Base-by-base conservation (phyloP, 352 stramenopile genomes). In the Globisporangium apiculatum region DNA sequence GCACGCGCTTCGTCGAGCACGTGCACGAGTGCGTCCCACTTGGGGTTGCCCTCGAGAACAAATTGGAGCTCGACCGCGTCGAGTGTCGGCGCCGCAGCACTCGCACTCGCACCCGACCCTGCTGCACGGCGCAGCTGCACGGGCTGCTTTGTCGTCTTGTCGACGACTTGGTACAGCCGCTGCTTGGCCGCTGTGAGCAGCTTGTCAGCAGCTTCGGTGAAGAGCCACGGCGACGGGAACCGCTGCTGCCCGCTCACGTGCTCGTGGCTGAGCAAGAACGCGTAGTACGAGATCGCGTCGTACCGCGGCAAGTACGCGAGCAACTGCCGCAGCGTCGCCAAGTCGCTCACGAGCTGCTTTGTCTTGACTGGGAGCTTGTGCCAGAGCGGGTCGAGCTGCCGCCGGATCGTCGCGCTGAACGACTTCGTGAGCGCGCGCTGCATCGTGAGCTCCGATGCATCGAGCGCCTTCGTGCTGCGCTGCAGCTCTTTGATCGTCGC, bases 301-400 rank as follows among this genome's bases (percentile, higher is more conserved):
- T 98, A 98, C 24, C 92, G 86, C 57, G 98, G 87, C 40, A 99
- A 66, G 63, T 97, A 95, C 53, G 95, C 79, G 52, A 99, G 94
- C 51, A 94, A 55, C 58, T 94, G 82, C 38, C 81, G 77, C 43
- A 94, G 58, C 5, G 82, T 89, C 40, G 80, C 83, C 14, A 94
- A 56, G 51, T 94, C 84, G 41, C 66, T 68, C n/a, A 97, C 85
- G 8, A 97, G 76, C 76, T 99, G 96, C 61, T 98, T 98, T 0
- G 90, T 98, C 63, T 97, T 90, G 37, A 81, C 67, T 35, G 78
- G 67, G 1, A 99, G 68, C 55, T 94, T 94, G 69, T 99, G 96
- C 96, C 96, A 99, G 55, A 99, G 81, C n/a, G 94, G 86, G 60
- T 98, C 96, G 45, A 99, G 79, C 76, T 99, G 96, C 40, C 86